phyloP scores from a whole-genome alignment of 73 alveolate genomes.

The Breviolum minutum region DNA sequence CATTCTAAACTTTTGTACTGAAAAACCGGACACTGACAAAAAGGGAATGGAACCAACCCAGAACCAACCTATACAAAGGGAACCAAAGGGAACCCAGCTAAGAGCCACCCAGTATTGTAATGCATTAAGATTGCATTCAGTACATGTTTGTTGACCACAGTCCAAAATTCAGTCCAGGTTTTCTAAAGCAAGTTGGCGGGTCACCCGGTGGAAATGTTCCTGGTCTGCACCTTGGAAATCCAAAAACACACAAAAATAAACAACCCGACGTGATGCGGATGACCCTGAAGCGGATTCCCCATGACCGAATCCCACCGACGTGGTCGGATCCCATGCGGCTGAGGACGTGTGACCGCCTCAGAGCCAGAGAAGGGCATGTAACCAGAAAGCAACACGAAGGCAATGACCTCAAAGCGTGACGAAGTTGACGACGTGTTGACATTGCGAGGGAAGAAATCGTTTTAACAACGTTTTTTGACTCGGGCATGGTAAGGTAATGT shows the following conservation, averaged over 20 bases:
- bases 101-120: too few relatives aligned
- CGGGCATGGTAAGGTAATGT: not conserved
- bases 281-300: not conserved
- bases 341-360: constrained; percentile 32
- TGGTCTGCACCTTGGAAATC: constrained; percentile 69
- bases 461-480: not conserved
- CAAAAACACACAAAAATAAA: not conserved
- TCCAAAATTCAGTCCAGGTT: too few relatives aligned
- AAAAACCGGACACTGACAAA: too few relatives aligned
- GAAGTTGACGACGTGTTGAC: not conserved
- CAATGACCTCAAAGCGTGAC: constrained; percentile 6
- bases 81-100: too few relatives aligned
- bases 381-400: constrained; percentile 93
- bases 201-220: constrained; percentile 73
- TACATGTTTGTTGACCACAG: too few relatives aligned
- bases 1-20: too few relatives aligned
- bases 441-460: not conserved
- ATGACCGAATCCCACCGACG: not conserved
- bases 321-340: not conserved
- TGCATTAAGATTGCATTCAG: too few relatives aligned
- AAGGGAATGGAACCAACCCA: too few relatives aligned
- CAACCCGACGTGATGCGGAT: not conserved
- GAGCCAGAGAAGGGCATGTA: constrained; percentile 95
- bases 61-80: too few relatives aligned
- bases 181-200: not conserved